These are phyloP conservation scores for Sporisorium reilianum DNA, from an alignment of 1,284 basidiomycete genomes.

Conservation along the genomic window DNA sequence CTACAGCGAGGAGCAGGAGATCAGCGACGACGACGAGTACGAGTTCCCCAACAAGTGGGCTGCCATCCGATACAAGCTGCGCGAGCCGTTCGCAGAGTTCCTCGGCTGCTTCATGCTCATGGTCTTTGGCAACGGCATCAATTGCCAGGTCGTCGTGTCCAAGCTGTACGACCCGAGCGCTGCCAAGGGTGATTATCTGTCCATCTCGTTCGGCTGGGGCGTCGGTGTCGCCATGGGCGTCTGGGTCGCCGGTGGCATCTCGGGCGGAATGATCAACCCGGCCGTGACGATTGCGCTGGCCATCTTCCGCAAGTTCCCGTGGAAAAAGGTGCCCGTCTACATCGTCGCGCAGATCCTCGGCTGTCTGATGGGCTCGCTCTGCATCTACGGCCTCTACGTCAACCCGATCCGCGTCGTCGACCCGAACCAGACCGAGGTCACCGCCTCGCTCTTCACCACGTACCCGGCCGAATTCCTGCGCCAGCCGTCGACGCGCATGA, in stretches of 20 bases:
- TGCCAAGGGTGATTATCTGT: conserved; percentile 55
- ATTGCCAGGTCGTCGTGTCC: conserved; percentile 59
- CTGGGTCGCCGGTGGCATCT: conserved; percentile 61
- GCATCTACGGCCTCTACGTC: conserved; percentile 82
- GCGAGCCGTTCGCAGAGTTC: conserved; percentile 62
- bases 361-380: conserved; percentile 76
- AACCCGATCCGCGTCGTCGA: conserved; percentile 75
- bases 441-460: conserved; percentile 79
- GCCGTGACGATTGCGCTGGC: conserved; percentile 76
- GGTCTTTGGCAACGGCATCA: conserved; percentile 63
- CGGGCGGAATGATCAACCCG: conserved; percentile 59
- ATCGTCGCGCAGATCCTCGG: conserved; percentile 80
- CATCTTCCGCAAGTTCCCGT: conserved; percentile 79
- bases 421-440: conserved; percentile 68
- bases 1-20: conserved; percentile 12
- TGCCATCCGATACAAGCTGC: conserved; percentile 48
- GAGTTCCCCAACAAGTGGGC: conserved; percentile 62
- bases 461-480: conserved; percentile 71
- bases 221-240: conserved; percentile 63
- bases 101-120: conserved; percentile 60
- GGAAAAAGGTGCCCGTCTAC: conserved; percentile 82
- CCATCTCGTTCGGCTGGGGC: conserved; percentile 63
- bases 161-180: conserved; percentile 34
- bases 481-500: conserved; percentile 42
- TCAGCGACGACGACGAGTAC: conserved; percentile 30